Evolutionary conservation across 73 alveolate species (phyloP).

Genomic region (Paramecium octaurelia): DNA sequence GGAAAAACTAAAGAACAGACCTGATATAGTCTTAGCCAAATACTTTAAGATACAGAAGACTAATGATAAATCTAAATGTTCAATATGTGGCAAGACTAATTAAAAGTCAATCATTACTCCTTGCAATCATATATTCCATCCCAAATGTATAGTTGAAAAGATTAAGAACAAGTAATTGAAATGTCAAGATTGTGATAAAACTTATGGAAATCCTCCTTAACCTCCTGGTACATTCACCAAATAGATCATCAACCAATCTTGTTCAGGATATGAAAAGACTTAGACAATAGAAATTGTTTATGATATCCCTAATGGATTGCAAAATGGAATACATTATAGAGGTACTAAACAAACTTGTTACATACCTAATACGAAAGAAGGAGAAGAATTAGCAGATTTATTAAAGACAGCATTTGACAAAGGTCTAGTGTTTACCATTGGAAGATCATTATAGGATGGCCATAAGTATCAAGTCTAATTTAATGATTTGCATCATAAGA

Average conservation of each 20-base stretch:
- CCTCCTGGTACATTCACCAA: not conserved
- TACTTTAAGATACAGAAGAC: not conserved
- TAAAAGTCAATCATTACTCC: not conserved
- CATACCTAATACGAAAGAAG: not conserved
- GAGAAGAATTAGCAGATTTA: not conserved
- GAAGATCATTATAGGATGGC: not conserved
- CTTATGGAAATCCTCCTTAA: not conserved
- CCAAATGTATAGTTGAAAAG: not conserved
- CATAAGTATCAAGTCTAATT: not conserved
- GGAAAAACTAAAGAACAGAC: not conserved
- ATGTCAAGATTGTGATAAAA: not conserved
- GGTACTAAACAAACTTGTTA: not conserved
- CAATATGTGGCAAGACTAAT: not conserved
- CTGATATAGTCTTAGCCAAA: not conserved
- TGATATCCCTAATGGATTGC: not conserved
- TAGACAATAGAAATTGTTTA: not conserved
- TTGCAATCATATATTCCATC: slow-evolving; percentile 13
- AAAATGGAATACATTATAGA: slow-evolving; percentile 1
- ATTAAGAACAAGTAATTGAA: not conserved
- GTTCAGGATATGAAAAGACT: not conserved
- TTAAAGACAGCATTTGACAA: not conserved
- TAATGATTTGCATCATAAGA: not conserved
- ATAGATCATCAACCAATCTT: not conserved
- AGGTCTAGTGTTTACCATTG: not conserved
- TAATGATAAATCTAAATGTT: not conserved